Evolutionary conservation across 2,329 filamentous ascomycete species (phyloP).

Genomic region (Cephalotrichum gorgonifer): DNA sequence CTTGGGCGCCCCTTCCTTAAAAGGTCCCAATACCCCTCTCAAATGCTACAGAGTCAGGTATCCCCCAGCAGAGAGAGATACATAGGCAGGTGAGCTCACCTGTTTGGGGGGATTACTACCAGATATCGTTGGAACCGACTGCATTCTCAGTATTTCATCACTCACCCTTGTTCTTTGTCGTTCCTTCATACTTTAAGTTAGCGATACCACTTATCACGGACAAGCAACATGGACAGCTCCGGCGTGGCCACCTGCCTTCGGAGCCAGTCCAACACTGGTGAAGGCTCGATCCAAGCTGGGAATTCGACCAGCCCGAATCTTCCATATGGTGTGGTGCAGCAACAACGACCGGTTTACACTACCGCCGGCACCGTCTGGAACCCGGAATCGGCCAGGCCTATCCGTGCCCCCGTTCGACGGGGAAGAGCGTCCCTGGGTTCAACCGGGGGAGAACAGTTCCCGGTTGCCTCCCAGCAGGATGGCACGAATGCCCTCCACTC

Average conservation of each 20-base stretch:
- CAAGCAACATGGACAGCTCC: neutral
- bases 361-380: slow-evolving; percentile 48
- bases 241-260: neutral
- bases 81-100: no score
- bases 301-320: neutral
- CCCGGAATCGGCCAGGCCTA: slow-evolving; percentile 30
- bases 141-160: neutral
- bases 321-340: neutral
- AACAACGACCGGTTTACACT: slow-evolving; percentile 34
- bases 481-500: neutral
- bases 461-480: neutral
- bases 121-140: neutral
- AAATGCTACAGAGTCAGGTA: neutral
- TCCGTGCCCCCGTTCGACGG: slow-evolving; percentile 41
- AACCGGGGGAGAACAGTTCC: neutral
- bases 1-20: neutral
- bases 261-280: neutral
- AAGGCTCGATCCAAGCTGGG: neutral
- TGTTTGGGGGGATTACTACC: no score
- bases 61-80: neutral
- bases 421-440: slow-evolving; percentile 26
- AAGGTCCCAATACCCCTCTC: neutral
- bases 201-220: neutral
- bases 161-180: slow-evolving; percentile 1
- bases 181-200: neutral